Base-by-base conservation (phyloP, 2,329 filamentous ascomycete species). In the Pseudogymnoascus sp. region DNA sequence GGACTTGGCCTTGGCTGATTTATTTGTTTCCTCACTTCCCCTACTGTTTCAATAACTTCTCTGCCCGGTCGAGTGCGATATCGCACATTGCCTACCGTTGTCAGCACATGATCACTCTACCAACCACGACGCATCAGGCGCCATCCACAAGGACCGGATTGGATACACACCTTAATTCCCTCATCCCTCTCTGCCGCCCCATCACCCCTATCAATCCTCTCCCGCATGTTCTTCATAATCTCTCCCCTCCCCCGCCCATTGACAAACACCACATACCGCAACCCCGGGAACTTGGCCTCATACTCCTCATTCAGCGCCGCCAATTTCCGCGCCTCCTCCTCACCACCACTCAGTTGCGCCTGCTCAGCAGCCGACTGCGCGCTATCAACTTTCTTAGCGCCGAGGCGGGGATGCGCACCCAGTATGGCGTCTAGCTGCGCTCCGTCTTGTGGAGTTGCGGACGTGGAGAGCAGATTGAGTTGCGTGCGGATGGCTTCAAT, bases 241-340 rank as follows among this genome's bases (percentile, higher is more conserved):
- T 83, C 82, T 1, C 82, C 79, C 61, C 91, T 79, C 39, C 83
- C 80, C 54, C 92, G 81, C 0, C 90, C 91, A 71, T 96, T 92
- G 61, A 97, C 93, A 72, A 96, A 97, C 16, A 93, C 89, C 70
- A 96, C 90, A 77, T 95, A 97, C 74, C 88, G 81, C 70, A 97
- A 72, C 0, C 92, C 90, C 0, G 91, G 90, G 72, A 93, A 96
- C 61, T 69, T 79, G n/a, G 76, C 77, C 73, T 96, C 92, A 71
- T 96, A 97, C 73, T 89, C 83, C 9, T 74, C 74, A 70, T 97
- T 97, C 68, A 96, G 74, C 30, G 70, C 71, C 6, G 76, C 78
- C 63, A 96, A 74, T 68, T 77, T 74, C 62, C 77, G 75, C 7
- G 76, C 77, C 69, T 89, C 84, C 50, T 83, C 81, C 16, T 75